A percentile compares a stretch with the other conserved stretches of the same genome.
These are phyloP conservation scores for Leishmania braziliensis DNA, from an alignment of 208 protist species.

Conservation along the genomic window DNA sequence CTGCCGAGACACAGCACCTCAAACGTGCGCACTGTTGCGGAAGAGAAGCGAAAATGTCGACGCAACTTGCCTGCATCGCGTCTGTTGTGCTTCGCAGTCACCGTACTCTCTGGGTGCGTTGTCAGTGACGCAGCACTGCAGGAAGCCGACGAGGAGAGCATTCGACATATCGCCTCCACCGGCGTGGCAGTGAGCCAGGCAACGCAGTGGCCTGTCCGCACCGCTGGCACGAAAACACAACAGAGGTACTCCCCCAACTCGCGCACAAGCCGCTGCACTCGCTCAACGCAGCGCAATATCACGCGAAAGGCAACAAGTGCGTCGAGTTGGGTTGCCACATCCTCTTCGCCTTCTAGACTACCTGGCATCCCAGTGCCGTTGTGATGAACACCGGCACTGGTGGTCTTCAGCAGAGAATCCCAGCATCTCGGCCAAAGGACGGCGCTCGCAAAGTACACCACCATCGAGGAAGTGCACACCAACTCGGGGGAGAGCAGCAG, in stretches of 20 bases:
- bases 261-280: conserved; percentile 13
- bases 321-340: conserved; percentile 11
- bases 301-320: conserved; percentile 19
- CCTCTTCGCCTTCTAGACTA: background rate
- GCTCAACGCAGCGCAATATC: conserved; percentile 1
- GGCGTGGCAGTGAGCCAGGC: conserved; percentile 13
- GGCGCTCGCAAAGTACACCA: background rate
- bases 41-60: conserved; percentile 3
- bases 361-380: background rate
- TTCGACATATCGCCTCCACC: conserved; percentile 14
- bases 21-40: conserved; percentile 13
- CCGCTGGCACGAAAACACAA: conserved; percentile 16
- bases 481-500: conserved; percentile 7
- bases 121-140: background rate
- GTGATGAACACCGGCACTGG: background rate
- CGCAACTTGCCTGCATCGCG: background rate
- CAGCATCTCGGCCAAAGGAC: conserved; percentile 9
- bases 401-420: background rate
- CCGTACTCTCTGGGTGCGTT: background rate
- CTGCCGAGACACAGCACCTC: conserved; percentile 22
- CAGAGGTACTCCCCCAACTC: conserved; percentile 20
- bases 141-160: background rate
- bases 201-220: background rate
- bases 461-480: conserved; percentile 1
- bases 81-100: background rate